Evolutionary conservation across 2,329 filamentous ascomycete species (phyloP).

Genomic region (Sclerotinia nivalis): DNA sequence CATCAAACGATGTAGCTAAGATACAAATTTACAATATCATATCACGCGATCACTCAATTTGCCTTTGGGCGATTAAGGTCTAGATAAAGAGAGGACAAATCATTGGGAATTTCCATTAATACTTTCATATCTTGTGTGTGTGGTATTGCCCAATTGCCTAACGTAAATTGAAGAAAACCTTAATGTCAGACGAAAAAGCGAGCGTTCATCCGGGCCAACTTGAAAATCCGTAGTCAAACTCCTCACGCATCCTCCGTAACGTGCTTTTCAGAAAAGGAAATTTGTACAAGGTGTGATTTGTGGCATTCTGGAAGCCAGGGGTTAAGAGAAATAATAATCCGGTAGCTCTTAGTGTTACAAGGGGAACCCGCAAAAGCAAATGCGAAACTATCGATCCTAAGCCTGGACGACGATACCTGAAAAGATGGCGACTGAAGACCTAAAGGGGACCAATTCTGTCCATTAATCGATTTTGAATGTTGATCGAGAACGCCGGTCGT

Average conservation of each 20-base stretch:
- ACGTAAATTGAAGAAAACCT: slow-evolving; percentile 30
- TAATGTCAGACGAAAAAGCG: slow-evolving; percentile 33
- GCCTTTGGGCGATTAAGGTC: neutral
- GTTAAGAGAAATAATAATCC: slow-evolving; percentile 30
- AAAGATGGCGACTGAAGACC: slow-evolving; percentile 14
- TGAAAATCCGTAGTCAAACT: slow-evolving; percentile 25
- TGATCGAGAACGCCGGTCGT: slow-evolving; percentile 3
- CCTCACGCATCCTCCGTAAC: slow-evolving; percentile 20
- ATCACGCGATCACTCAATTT: neutral
- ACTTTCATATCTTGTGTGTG: slow-evolving; percentile 17
- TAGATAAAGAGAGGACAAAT: neutral
- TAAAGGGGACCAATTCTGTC: slow-evolving; percentile 5
- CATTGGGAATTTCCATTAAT: neutral
- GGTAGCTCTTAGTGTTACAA: slow-evolving; percentile 40
- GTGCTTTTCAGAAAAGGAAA: slow-evolving; percentile 34
- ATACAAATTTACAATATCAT: neutral
- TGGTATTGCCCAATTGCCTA: slow-evolving; percentile 32
- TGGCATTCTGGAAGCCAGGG: slow-evolving; percentile 31
- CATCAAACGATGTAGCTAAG: neutral
- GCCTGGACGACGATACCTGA: slow-evolving; percentile 13
- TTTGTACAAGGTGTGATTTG: slow-evolving; percentile 37
- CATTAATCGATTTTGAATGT: slow-evolving; percentile 20
- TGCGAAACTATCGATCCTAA: slow-evolving; percentile 26
- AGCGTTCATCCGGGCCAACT: slow-evolving; percentile 34
- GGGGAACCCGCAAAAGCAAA: slow-evolving; percentile 34